These are phyloP conservation scores for Brassica hybrid DNA, from an alignment of 441 rosid species.

Conservation along the genomic window DNA sequence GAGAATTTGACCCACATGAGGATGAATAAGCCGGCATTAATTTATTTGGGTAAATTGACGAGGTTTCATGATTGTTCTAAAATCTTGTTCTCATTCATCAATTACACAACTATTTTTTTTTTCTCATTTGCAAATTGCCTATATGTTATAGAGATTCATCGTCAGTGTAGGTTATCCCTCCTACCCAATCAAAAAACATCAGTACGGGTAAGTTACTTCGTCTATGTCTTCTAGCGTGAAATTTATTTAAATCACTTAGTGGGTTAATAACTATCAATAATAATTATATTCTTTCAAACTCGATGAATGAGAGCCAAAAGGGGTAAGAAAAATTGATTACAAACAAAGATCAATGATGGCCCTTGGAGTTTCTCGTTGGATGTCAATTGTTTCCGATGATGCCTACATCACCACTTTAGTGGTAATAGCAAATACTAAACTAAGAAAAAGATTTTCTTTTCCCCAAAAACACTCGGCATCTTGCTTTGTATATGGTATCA, in stretches of 20 bases:
- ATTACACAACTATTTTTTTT: background rate
- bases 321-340: constrained; percentile 13
- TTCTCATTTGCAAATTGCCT: background rate
- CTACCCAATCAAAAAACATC: background rate
- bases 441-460: constrained; percentile 15
- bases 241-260: background rate
- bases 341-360: constrained; percentile 19
- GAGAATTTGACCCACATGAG: background rate
- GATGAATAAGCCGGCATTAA: background rate
- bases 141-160: background rate
- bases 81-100: background rate
- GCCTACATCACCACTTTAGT: constrained; percentile 40
- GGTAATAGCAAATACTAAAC: constrained; percentile 25
- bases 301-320: constrained; percentile 12
- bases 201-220: background rate
- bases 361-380: constrained; percentile 37
- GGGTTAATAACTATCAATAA: background rate
- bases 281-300: background rate
- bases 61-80: background rate
- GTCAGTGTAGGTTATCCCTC: background rate
- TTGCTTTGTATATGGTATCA: constrained; percentile 37
- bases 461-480: constrained; percentile 30
- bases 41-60: background rate
- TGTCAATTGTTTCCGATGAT: constrained; percentile 41
- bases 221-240: background rate